These are phyloP conservation scores for Aurifilum marmelostoma DNA, from an alignment of 2,329 filamentous ascomycete genomes.

Conservation along the genomic window DNA sequence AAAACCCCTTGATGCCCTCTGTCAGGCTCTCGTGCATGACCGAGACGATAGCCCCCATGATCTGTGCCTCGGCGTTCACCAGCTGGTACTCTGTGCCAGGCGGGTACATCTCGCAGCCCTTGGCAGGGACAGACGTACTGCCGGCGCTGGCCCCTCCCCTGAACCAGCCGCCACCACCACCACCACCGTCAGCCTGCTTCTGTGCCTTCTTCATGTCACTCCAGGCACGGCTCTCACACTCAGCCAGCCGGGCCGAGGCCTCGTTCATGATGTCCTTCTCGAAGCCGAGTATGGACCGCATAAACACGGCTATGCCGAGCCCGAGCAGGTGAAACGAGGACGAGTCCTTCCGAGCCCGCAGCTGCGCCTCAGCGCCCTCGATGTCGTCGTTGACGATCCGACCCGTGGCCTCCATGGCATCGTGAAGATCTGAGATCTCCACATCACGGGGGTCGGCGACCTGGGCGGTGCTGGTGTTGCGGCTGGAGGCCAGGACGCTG, in stretches of 20 bases:
- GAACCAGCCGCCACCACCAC: slow-evolving; percentile 32
- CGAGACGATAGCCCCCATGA: slow-evolving; percentile 86
- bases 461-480: slow-evolving; percentile 25
- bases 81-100: slow-evolving; percentile 86
- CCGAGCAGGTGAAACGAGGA: slow-evolving; percentile 92
- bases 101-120: slow-evolving; percentile 66
- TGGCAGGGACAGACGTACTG: slow-evolving; percentile 38
- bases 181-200: slow-evolving; percentile 53
- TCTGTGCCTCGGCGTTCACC: slow-evolving; percentile 80
- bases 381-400: slow-evolving; percentile 91
- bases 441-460: slow-evolving; percentile 34
- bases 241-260: slow-evolving; percentile 71
- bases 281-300: slow-evolving; percentile 84
- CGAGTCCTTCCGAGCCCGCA: slow-evolving; percentile 71
- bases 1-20: slow-evolving; percentile 88
- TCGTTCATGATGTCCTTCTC: slow-evolving; percentile 90
- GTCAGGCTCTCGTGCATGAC: slow-evolving; percentile 92
- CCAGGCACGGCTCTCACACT: slow-evolving; percentile 77
- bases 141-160: slow-evolving; percentile 32
- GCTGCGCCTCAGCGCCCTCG: slow-evolving; percentile 74
- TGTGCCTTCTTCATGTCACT: slow-evolving; percentile 76
- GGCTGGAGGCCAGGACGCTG: slow-evolving; percentile 20
- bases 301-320: slow-evolving; percentile 78
- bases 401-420: slow-evolving; percentile 66
- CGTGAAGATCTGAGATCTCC: slow-evolving; percentile 59